phyloP scores from a whole-genome alignment of 1,284 basidiomycete species.

The Fomitopsis betulina region DNA sequence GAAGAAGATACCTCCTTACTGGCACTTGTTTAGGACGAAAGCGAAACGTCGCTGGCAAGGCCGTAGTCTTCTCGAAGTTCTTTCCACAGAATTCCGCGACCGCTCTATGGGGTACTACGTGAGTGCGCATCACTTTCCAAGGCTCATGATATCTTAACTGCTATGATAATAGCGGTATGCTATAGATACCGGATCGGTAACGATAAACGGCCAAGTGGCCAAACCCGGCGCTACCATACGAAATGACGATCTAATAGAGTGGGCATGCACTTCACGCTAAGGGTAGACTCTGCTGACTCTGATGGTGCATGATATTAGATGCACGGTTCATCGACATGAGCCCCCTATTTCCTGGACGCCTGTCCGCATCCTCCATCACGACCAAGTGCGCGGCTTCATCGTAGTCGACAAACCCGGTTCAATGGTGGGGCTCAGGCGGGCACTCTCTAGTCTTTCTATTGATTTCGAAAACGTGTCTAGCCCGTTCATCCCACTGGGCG shows the following conservation, averaged over 20 bases:
- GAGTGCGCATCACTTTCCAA: slow-evolving; percentile 30
- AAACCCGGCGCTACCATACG: slow-evolving; percentile 75
- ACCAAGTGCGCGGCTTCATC: slow-evolving; percentile 78
- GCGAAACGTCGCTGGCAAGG: slow-evolving; percentile 90
- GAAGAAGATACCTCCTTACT: slow-evolving; percentile 72
- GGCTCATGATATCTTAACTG: background rate
- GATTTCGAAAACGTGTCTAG: slow-evolving; percentile 32
- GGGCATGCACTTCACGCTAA: slow-evolving; percentile 24
- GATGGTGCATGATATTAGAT: slow-evolving; percentile 44
- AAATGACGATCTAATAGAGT: slow-evolving; percentile 92
- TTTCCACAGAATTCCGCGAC: slow-evolving; percentile 88
- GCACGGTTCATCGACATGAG: slow-evolving; percentile 94
- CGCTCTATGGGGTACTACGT: slow-evolving; percentile 92
- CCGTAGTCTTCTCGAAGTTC: slow-evolving; percentile 79
- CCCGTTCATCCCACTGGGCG: slow-evolving; percentile 88
- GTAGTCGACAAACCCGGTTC: slow-evolving; percentile 95
- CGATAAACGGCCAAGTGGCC: slow-evolving; percentile 85
- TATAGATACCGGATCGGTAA: slow-evolving; percentile 90
- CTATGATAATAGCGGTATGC: slow-evolving; percentile 68
- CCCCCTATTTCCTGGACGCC: slow-evolving; percentile 90
- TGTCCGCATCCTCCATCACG: slow-evolving; percentile 76
- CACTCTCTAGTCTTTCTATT: no score
- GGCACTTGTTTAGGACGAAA: slow-evolving; percentile 86
- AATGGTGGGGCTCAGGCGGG: slow-evolving; percentile 51
- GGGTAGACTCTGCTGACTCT: background rate